A percentile compares a stretch with the other conserved stretches of the same genome.
phyloP scores from a whole-genome alignment of 805 yeast genomes.

The Candida coquimbonensis region DNA sequence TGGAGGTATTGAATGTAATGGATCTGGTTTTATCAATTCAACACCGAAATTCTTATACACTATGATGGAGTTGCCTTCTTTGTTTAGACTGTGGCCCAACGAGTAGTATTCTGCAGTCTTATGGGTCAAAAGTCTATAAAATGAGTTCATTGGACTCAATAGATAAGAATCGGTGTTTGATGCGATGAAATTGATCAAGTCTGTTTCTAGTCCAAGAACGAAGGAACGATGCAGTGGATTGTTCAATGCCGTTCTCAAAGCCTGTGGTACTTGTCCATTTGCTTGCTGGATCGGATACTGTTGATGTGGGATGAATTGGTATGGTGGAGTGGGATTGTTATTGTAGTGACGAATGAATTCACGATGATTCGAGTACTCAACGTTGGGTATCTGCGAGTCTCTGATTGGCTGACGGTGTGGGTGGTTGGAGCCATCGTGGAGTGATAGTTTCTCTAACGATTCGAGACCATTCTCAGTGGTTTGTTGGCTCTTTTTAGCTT shows the following conservation, averaged over 20 bases:
- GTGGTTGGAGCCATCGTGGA: neutral
- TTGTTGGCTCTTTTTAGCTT: neutral
- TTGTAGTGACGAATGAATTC: neutral
- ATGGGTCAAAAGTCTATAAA: conserved; percentile 59
- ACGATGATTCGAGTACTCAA: neutral
- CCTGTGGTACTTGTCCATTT: conserved; percentile 15
- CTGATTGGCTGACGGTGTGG: too few species aligned
- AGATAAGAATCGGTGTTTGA: conserved; percentile 33
- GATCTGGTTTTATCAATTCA: conserved; percentile 11
- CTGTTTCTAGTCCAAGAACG: conserved; percentile 41
- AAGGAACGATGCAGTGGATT: conserved; percentile 42
- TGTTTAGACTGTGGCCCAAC: conserved; percentile 48
- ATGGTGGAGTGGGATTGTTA: neutral
- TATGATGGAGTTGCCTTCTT: conserved; percentile 40
- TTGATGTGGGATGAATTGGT: neutral
- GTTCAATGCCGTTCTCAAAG: conserved; percentile 33
- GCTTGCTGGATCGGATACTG: neutral
- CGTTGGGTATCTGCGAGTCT: too few species aligned
- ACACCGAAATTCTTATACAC: conserved; percentile 31
- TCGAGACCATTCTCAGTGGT: neutral
- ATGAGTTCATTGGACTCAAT: conserved; percentile 51
- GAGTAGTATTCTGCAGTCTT: conserved; percentile 63
- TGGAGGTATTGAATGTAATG: conserved; percentile 12
- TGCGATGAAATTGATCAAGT: conserved; percentile 38
- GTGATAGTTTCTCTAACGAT: neutral